Percentiles rank a stretch among this genome's conserved stretches.
phyloP scores from a whole-genome alignment of 2,329 filamentous ascomycete species.

The Didymella keratinophila region DNA sequence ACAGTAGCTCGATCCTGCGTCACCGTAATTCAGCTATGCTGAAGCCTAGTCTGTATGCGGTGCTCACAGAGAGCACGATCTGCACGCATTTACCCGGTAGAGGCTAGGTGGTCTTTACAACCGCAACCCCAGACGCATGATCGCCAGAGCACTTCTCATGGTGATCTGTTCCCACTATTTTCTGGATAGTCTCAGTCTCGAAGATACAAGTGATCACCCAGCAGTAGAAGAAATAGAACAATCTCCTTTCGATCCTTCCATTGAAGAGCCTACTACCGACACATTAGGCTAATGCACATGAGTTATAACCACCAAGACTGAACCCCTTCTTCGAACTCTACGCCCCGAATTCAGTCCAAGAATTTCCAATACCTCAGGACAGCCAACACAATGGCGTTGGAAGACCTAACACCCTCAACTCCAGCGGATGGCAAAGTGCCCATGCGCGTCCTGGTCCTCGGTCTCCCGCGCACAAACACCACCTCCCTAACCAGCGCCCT shows the following conservation, averaged over 20 bases:
- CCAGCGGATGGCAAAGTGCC: conserved; percentile 47
- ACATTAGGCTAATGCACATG: conserved; percentile 16
- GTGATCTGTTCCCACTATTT: too few relatives aligned
- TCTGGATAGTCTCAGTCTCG: too few relatives aligned
- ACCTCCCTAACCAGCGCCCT: conserved; percentile 55
- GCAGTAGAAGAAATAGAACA: too few relatives aligned
- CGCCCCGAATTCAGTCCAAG: too few relatives aligned
- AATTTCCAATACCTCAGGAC: too few relatives aligned
- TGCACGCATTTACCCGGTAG: conserved; percentile 17
- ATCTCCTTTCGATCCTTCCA: not conserved
- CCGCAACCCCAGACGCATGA: not conserved
- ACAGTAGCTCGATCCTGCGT: too few relatives aligned
- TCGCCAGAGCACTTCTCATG: not conserved
- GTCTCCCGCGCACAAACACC: conserved; percentile 74
- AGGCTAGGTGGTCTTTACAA: conserved; percentile 16
- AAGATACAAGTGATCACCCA: too few relatives aligned
- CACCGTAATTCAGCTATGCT: too few relatives aligned
- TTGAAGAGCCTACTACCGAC: not conserved
- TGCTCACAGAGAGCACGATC: not conserved
- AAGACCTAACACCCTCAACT: too few relatives aligned
- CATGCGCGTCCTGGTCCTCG: conserved; percentile 76
- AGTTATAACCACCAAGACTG: not conserved
- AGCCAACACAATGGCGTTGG: not conserved
- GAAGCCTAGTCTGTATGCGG: not conserved
- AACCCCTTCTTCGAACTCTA: not conserved